Evolutionary conservation across 441 rosid genomes (phyloP).

Genomic region (Pelargonium myrrhifolium): DNA sequence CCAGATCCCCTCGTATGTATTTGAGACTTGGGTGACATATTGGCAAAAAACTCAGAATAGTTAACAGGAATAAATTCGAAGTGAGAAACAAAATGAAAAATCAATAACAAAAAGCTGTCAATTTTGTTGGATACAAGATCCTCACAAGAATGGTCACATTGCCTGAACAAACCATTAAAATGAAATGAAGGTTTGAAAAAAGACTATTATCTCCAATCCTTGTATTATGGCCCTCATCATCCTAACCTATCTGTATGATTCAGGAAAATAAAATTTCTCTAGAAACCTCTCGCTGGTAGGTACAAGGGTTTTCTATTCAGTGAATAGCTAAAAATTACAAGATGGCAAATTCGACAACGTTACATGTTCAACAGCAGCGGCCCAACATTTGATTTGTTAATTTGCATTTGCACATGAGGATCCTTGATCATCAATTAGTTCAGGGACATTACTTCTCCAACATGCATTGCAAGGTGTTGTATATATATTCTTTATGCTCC

Average conservation of each 20-base stretch:
- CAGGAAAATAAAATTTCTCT: neutral
- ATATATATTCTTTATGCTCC: neutral
- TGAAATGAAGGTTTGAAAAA: too few relatives aligned
- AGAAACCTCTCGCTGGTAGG: neutral
- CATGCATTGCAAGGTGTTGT: neutral
- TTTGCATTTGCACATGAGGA: constrained; percentile 2
- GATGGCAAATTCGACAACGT: neutral
- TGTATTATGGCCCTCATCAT: neutral
- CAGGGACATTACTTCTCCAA: neutral
- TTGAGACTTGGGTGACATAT: too few relatives aligned
- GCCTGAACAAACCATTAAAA: too few relatives aligned
- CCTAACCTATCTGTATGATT: neutral
- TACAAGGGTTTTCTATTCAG: neutral
- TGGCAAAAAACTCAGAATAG: too few relatives aligned
- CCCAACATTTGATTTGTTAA: neutral
- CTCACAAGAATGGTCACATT: too few relatives aligned
- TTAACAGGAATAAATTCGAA: too few relatives aligned
- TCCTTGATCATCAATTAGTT: neutral
- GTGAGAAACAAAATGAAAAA: too few relatives aligned
- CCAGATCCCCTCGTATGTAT: too few relatives aligned
- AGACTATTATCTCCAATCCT: too few relatives aligned
- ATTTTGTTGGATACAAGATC: too few relatives aligned
- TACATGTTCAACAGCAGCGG: neutral
- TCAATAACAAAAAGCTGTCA: too few relatives aligned
- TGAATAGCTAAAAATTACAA: neutral